phyloP scores from a whole-genome alignment of 1,284 basidiomycete genomes.

The Hemileia vastatrix region DNA sequence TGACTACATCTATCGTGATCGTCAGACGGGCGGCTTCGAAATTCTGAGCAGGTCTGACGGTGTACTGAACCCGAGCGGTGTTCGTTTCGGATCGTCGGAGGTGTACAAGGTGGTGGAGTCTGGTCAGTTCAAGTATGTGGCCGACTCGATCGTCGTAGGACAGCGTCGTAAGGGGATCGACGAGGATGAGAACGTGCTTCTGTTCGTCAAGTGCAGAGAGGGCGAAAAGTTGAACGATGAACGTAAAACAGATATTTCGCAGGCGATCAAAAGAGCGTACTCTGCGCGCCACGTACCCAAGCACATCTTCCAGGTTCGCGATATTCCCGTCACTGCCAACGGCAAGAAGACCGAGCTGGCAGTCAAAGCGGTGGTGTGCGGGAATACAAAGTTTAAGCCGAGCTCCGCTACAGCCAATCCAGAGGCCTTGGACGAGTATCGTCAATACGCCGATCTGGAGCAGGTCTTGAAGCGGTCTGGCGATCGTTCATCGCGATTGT shows the following conservation, averaged over 20 bases:
- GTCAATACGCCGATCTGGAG: slow-evolving; percentile 29
- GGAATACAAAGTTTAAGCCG: too few species aligned
- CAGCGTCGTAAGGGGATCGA: slow-evolving; percentile 32
- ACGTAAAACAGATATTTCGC: slow-evolving; percentile 33
- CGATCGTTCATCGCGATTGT: too few species aligned
- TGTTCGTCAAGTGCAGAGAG: slow-evolving; percentile 38
- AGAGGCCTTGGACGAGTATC: slow-evolving; percentile 27
- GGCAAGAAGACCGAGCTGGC: slow-evolving; percentile 38
- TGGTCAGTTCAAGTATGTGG: slow-evolving; percentile 32
- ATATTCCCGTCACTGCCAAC: slow-evolving; percentile 32
- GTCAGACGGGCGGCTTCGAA: slow-evolving; percentile 18
- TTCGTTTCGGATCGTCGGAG: slow-evolving; percentile 32
- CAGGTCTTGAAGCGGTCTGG: too few species aligned
- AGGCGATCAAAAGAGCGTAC: slow-evolving; percentile 31
- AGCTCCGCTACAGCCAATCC: slow-evolving; percentile 31
- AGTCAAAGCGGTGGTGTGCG: slow-evolving; percentile 36
- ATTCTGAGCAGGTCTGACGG: slow-evolving; percentile 32
- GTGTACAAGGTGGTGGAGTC: slow-evolving; percentile 33
- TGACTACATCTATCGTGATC: slow-evolving; percentile 31
- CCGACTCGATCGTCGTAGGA: slow-evolving; percentile 40
- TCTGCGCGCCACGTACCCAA: slow-evolving; percentile 41
- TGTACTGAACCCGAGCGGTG: slow-evolving; percentile 33
- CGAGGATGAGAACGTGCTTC: slow-evolving; percentile 40
- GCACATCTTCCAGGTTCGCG: slow-evolving; percentile 34
- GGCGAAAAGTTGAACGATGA: slow-evolving; percentile 22